Conservation (phyloP, 345 rosid genomes). For the Citrus reticulata region DNA sequence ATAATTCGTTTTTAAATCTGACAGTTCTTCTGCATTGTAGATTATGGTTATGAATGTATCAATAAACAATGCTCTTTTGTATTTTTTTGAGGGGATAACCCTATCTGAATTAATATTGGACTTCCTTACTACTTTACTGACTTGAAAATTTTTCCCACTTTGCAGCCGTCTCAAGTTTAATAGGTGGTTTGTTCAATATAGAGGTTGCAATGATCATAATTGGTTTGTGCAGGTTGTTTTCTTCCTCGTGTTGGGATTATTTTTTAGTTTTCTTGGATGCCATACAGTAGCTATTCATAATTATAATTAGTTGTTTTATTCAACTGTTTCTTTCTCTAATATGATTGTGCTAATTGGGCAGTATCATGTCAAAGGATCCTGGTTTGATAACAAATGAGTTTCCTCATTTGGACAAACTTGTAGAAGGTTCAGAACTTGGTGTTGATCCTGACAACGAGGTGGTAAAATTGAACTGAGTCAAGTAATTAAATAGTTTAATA, state of each 20-base stretch:
- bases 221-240: conserved; percentile 50
- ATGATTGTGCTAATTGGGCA: conserved; percentile 17
- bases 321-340: neutral
- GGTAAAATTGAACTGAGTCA: neutral
- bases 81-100: neutral
- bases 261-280: neutral
- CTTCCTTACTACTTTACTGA: neutral
- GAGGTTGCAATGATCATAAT: conserved; percentile 38
- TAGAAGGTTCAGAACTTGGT: conserved; percentile 15
- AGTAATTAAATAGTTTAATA: neutral
- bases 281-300: neutral
- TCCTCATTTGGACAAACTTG: conserved; percentile 16
- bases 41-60: neutral
- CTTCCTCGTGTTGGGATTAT: neutral
- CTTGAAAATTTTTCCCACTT: neutral
- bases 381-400: conserved; percentile 33
- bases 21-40: neutral
- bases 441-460: conserved; percentile 36
- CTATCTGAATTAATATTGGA: neutral
- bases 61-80: neutral
- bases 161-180: conserved; percentile 33
- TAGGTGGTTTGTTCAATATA: conserved; percentile 34
- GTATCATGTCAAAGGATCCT: conserved; percentile 53
- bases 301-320: conserved; percentile 1
- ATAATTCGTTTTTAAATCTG: neutral